Evolutionary conservation across 2,329 filamentous ascomycete genomes (phyloP), one percentile per base, ranked within the genome.

Genomic region (Trichoderma hamatum): DNA sequence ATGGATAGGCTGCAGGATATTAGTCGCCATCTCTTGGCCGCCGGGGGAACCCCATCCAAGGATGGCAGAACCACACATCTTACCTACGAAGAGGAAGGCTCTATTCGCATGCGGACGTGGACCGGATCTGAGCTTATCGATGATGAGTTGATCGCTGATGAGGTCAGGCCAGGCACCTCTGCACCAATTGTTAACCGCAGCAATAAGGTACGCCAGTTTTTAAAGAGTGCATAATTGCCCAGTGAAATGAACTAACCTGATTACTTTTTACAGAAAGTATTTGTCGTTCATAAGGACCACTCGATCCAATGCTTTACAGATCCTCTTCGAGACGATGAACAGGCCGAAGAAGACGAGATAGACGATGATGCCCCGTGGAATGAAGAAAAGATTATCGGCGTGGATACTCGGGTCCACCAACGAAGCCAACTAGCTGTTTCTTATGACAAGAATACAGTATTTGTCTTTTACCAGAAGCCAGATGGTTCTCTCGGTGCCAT

Each of bases 1-100:
- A 69, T 69, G 67, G 28, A 32, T 19, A 59, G 56, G n/a, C n/a
- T 59, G 3, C 60, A 69, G 21, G 58, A 64, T 2, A 28, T 69
- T 16, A n/a, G 11, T 14, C 59, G 51, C 14, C 21, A 34, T 3
- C 67, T 69, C 10, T 7, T 21, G 16, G 67, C 67, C 3, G 67
- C 59, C 2, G 67, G 67, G 1, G 51, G 59, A 0, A 36, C 52
- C 7, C 10, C 52, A 4, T 64, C 67, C 21, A 3, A 5, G 3
- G 60, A 69, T 13, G 60, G 43, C 10, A 39, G 64, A 26, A 28
- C 10, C 21, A 63, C 39, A 2, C 14, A 51, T 39, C 32, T 58
- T 1, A 52, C 36, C 1, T 21, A 43, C 13, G 67, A 64, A n/a
- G 19, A 52, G 14, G 24, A 52, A 2, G 55, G 51, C 5, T 7